These are phyloP conservation scores for Aspergillus baeticus DNA, from an alignment of 495 filamentous ascomycete species.

Conservation along the genomic window DNA sequence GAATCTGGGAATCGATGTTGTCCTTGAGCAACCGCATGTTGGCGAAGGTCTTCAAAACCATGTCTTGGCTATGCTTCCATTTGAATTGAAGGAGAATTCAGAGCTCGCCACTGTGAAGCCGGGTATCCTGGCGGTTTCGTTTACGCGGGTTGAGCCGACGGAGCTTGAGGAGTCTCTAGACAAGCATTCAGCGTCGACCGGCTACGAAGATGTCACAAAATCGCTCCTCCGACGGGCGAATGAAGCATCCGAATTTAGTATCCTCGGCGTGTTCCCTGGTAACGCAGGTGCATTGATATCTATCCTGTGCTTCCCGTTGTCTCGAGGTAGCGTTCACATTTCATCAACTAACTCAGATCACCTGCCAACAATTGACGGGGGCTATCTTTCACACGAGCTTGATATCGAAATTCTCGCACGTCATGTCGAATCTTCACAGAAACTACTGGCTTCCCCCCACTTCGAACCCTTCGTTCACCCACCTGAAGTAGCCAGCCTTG, in stretches of 20 bases:
- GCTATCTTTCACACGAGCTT: constrained; percentile 26
- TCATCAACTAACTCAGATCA: constrained; percentile 12
- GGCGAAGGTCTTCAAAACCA: not conserved
- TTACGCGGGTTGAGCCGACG: not conserved
- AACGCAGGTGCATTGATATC: constrained; percentile 28
- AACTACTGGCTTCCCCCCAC: not conserved
- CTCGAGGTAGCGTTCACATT: constrained; percentile 23
- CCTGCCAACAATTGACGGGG: constrained; percentile 24
- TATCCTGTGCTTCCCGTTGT: constrained; percentile 34
- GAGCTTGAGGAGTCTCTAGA: not conserved
- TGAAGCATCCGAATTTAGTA: not conserved
- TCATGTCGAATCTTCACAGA: constrained; percentile 35
- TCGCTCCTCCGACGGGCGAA: not conserved
- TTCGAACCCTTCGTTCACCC: not conserved
- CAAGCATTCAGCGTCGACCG: too few species aligned
- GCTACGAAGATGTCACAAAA: not conserved
- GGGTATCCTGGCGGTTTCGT: not conserved
- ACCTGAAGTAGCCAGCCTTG: too few species aligned
- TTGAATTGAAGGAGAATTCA: not conserved
- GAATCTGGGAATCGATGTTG: not conserved
- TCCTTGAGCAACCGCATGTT: not conserved
- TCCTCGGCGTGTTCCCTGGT: not conserved
- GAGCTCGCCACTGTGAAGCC: not conserved
- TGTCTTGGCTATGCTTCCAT: not conserved
- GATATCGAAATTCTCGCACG: constrained; percentile 46